phyloP scores from a whole-genome alignment of 495 filamentous ascomycete species.

The Beverwykella pulmonaria region DNA sequence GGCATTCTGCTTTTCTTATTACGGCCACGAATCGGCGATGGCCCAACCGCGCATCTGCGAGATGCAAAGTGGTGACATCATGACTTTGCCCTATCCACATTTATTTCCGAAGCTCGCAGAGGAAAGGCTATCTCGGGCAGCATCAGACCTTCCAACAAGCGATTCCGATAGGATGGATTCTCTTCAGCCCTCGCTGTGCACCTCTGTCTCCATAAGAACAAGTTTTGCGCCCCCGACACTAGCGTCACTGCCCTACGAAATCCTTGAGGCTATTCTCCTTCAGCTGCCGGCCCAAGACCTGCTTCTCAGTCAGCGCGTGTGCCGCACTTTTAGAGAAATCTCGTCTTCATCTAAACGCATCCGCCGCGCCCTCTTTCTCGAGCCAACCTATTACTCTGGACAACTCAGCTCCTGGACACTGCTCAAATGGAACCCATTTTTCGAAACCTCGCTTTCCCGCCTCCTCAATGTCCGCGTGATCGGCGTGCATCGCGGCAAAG shows the following conservation, averaged over 20 bases:
- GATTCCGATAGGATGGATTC: neutral
- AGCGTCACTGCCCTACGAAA: neutral
- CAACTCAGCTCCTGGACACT: neutral
- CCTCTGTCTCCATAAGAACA: neutral
- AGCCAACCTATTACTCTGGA: constrained; percentile 3
- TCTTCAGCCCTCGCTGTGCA: neutral
- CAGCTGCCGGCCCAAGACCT: constrained; percentile 1
- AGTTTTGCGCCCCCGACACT: neutral
- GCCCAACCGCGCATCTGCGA: neutral
- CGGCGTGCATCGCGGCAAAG: neutral
- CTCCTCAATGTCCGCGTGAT: constrained; percentile 5
- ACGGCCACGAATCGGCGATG: neutral
- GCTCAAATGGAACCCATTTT: constrained; percentile 10
- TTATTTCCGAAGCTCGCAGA: neutral
- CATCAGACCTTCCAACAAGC: neutral
- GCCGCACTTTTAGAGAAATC: constrained; percentile 1
- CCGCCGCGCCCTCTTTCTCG: constrained; percentile 13
- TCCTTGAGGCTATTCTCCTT: constrained; percentile 2
- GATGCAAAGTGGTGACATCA: neutral
- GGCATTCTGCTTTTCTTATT: neutral
- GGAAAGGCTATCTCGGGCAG: neutral
- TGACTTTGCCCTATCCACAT: neutral
- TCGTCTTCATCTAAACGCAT: neutral
- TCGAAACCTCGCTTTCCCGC: neutral
- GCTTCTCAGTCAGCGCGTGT: constrained; percentile 6